Conservation (phyloP, 2,329 filamentous ascomycete genomes). For the Colletotrichum cuscutae region DNA sequence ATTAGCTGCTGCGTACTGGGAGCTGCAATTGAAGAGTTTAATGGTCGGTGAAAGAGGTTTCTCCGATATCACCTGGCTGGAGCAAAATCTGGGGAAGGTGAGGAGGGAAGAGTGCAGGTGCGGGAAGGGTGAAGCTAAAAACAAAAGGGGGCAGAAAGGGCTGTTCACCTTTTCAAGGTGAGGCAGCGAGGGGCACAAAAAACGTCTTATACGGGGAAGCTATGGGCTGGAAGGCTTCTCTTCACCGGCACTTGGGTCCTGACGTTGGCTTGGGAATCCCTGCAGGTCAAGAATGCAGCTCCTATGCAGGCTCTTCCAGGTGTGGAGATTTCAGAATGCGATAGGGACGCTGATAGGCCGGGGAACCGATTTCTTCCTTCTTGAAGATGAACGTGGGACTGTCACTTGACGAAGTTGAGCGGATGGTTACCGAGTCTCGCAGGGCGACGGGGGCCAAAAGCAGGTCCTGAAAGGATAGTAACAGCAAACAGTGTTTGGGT, state of each 20-base stretch:
- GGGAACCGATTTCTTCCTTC: slow-evolving; percentile 1
- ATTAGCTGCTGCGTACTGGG: background rate
- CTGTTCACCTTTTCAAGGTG: slow-evolving; percentile 9
- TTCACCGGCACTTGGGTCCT: slow-evolving; percentile 33
- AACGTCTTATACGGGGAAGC: slow-evolving; percentile 28
- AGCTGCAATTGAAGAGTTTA: background rate
- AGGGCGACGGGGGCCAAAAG: background rate
- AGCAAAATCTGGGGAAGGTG: slow-evolving; percentile 11
- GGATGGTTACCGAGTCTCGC: slow-evolving; percentile 16
- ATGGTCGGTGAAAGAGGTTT: background rate
- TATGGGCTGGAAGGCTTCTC: slow-evolving; percentile 21
- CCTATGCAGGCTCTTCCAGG: slow-evolving; percentile 31
- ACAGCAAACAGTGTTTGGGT: background rate
- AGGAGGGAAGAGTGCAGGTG: background rate
- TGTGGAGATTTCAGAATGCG: slow-evolving; percentile 12
- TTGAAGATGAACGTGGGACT: slow-evolving; percentile 14
- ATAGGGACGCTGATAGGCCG: slow-evolving; percentile 18
- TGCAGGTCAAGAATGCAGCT: slow-evolving; percentile 29
- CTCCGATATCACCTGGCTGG: slow-evolving; percentile 13
- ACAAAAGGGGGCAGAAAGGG: background rate
- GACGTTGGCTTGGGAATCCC: slow-evolving; percentile 27
- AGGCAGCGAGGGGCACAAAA: slow-evolving; percentile 25
- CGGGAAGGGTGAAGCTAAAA: background rate
- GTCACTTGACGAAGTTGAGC: slow-evolving; percentile 28
- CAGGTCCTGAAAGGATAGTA: background rate